These are phyloP conservation scores for Lecanicillium sp. DNA, from an alignment of 2,329 filamentous ascomycete species.

Conservation along the genomic window DNA sequence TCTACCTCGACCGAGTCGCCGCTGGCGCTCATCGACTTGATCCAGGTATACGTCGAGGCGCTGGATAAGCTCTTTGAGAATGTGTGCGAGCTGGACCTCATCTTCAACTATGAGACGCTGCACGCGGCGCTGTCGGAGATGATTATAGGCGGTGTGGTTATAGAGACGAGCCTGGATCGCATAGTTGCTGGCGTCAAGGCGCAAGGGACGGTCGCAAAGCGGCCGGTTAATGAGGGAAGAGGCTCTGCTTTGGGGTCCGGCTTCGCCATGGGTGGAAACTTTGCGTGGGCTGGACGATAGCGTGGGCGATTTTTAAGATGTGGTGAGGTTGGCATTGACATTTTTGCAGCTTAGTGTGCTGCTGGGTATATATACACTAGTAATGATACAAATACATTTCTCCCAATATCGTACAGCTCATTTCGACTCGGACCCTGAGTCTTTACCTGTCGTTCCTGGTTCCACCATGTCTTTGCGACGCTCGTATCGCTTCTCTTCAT, in stretches of 20 bases:
- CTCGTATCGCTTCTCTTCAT: constrained; percentile 34
- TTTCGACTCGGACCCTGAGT: constrained; percentile 20
- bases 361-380: constrained; percentile 6
- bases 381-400: constrained; percentile 21
- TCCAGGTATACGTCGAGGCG: constrained; percentile 96
- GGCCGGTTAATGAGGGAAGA: constrained; percentile 65
- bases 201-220: constrained; percentile 70
- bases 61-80: constrained; percentile 95
- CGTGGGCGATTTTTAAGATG: neutral
- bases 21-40: constrained; percentile 88
- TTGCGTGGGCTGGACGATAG: constrained; percentile 44
- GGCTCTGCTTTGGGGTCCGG: constrained; percentile 38
- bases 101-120: constrained; percentile 97
- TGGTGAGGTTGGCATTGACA: neutral
- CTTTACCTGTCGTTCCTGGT: constrained; percentile 15
- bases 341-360: constrained; percentile 3
- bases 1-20: constrained; percentile 94
- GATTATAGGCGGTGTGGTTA: constrained; percentile 89
- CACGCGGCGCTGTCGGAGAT: constrained; percentile 89
- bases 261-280: constrained; percentile 49
- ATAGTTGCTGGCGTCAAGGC: constrained; percentile 78
- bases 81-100: constrained; percentile 94
- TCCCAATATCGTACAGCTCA: constrained; percentile 17
- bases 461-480: constrained; percentile 30
- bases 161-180: constrained; percentile 83